phyloP scores from a whole-genome alignment of 371 early-diverging fungal species.

The Syncephalastrum monosporum region DNA sequence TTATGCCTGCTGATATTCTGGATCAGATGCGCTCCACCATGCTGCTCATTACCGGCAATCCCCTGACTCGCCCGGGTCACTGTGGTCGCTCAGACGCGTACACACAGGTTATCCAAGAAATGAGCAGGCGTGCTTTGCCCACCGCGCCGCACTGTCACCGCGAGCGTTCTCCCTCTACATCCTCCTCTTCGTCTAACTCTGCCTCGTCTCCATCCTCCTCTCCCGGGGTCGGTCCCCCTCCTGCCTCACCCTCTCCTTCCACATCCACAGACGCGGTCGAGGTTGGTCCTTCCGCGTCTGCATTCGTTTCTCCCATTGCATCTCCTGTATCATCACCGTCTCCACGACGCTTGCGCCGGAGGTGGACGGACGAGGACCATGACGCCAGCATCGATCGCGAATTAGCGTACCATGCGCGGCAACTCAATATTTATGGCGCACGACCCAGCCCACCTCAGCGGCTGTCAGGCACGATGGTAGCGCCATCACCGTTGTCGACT shows the following conservation, averaged over 20 bases:
- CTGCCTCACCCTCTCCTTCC: background rate
- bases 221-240: background rate
- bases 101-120: conserved; percentile 44
- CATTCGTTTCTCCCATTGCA: background rate
- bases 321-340: conserved; percentile 1
- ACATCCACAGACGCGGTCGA: too few relatives aligned
- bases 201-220: conserved; percentile 4
- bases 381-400: conserved; percentile 47
- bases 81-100: conserved; percentile 47
- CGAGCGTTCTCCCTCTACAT: conserved; percentile 12
- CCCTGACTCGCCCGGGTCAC: conserved; percentile 52
- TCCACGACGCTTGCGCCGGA: background rate
- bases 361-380: conserved; percentile 28
- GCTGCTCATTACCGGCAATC: conserved; percentile 62
- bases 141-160: conserved; percentile 14
- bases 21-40: conserved; percentile 53
- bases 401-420: conserved; percentile 40
- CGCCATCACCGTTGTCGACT: too few relatives aligned
- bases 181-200: conserved; percentile 12
- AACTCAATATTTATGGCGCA: conserved; percentile 40
- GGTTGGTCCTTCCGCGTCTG: too few relatives aligned
- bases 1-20: conserved; percentile 60
- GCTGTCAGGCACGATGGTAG: background rate
- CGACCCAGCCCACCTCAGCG: conserved; percentile 22
- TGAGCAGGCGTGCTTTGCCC: conserved; percentile 51